Base-by-base conservation (phyloP, 495 filamentous ascomycete genomes). In the Lasiosphaeria miniovina region DNA sequence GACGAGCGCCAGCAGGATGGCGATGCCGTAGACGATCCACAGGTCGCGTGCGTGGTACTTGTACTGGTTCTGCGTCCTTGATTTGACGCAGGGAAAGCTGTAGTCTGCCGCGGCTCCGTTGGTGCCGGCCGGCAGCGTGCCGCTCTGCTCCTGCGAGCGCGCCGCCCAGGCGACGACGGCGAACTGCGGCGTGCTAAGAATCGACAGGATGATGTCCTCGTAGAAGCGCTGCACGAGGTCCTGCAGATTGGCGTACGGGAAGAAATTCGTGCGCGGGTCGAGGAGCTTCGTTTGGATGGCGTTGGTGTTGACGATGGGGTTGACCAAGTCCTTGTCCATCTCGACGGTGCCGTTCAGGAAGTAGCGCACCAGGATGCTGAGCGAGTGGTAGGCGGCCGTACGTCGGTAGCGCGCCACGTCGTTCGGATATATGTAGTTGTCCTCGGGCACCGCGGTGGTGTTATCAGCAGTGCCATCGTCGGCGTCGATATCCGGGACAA, bases 281-380 rank as follows among this genome's bases (percentile, higher is more conserved):
- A 74, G 40, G 8, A 76, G 62, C 43, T 60, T 69, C 4, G 74
- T 76, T 61, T 75, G 72, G 54, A 71, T 65, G 10, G 65, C 71
- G 34, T 61, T 58, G 3, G 74, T 75, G 61, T 69, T 71, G 57
- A 58, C 64, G 49, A 74, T 66, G 52, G 71, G 71, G 59, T 64
- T 74, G 40, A 62, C 61, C n/a, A 70, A 38, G 10, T 63, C n/a
- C 3, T 65, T 49, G 36, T 67, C 65, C 45, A 65, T 60, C 40
- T 66, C 57, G 4, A 76, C 64, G n/a, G 69, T 75, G 55, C 71
- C 72, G 61, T 76, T 71, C 41, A 75, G n/a, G 17, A 74, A 74
- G 17, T 54, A 31, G 4, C 72, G 71, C 24, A 73, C 57, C 50
- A 69, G 63, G 49, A 54, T 52, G 3, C 72, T 68, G 40, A 76